Conservation (phyloP, 2,329 filamentous ascomycete genomes). For the Daldinia eschscholtzii region DNA sequence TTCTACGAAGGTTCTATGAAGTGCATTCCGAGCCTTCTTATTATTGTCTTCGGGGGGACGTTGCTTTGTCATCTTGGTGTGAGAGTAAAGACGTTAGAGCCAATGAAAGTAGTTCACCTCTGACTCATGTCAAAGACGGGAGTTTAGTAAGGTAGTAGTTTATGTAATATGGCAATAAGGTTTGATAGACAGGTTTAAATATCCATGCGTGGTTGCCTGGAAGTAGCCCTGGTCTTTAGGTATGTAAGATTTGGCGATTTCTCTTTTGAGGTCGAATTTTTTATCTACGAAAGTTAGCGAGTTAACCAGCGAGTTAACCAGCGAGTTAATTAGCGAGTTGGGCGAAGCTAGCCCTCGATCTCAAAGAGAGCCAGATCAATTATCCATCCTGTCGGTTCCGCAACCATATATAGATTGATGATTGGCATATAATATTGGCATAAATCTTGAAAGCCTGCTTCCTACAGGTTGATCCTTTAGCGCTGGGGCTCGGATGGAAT, state of each 20-base stretch:
- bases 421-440: slow-evolving; percentile 26
- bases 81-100: slow-evolving; percentile 1
- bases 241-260: neutral
- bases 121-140: neutral
- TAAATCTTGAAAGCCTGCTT: slow-evolving; percentile 9
- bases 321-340: no score
- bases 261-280: slow-evolving; percentile 9
- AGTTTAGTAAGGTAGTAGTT: neutral
- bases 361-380: slow-evolving; percentile 21
- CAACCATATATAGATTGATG: slow-evolving; percentile 12
- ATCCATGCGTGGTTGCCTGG: neutral
- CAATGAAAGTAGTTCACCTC: neutral
- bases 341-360: slow-evolving; percentile 5
- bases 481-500: slow-evolving; percentile 23
- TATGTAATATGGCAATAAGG: neutral
- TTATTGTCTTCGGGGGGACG: no score
- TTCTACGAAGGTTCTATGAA: slow-evolving; percentile 4
- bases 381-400: slow-evolving; percentile 36
- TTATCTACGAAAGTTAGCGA: neutral
- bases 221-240: slow-evolving; percentile 5
- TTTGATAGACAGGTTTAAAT: neutral
- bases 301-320: no score
- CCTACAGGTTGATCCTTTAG: slow-evolving; percentile 22
- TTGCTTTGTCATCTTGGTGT: slow-evolving; percentile 43
- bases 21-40: neutral